These are phyloP conservation scores for Coemansia sp. DNA, from an alignment of 192 early-diverging fungal genomes.

Conservation along the genomic window DNA sequence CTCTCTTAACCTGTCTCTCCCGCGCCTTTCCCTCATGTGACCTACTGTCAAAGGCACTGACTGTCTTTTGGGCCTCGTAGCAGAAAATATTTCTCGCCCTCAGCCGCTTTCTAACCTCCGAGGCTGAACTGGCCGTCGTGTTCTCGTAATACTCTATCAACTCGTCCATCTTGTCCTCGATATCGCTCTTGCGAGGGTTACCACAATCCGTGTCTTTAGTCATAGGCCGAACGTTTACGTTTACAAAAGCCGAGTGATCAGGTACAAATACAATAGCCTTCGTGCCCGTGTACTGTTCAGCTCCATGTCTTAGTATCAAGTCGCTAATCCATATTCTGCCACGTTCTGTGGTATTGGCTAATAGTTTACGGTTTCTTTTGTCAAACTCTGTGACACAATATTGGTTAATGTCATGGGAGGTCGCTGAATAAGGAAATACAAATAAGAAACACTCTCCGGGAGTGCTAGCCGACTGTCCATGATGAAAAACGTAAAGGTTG, in stretches of 20 bases:
- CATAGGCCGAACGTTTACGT: not conserved
- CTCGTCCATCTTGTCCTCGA: not conserved
- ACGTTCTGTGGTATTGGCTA: not conserved
- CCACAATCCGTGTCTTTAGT: not conserved
- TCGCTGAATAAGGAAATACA: not conserved
- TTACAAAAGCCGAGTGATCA: not conserved
- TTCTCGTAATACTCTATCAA: not conserved
- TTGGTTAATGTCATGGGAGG: not conserved
- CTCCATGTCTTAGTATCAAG: not conserved
- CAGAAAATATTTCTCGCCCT: not conserved
- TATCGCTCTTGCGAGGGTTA: not conserved
- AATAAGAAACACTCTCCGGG: not conserved
- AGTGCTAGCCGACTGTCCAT: not conserved
- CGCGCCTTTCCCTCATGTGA: not conserved
- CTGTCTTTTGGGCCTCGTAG: not conserved
- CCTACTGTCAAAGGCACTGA: not conserved
- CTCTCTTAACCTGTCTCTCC: not conserved
- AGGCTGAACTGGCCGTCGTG: not conserved
- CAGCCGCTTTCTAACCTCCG: not conserved
- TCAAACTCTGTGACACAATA: not conserved
- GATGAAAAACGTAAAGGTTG: constrained; percentile 2
- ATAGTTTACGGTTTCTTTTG: not conserved
- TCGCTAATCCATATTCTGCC: not conserved
- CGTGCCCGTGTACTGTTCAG: not conserved
- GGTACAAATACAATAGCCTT: not conserved